phyloP scores from a whole-genome alignment of 202 grass and related monocot genomes.

The Saccharum hybrid region DNA sequence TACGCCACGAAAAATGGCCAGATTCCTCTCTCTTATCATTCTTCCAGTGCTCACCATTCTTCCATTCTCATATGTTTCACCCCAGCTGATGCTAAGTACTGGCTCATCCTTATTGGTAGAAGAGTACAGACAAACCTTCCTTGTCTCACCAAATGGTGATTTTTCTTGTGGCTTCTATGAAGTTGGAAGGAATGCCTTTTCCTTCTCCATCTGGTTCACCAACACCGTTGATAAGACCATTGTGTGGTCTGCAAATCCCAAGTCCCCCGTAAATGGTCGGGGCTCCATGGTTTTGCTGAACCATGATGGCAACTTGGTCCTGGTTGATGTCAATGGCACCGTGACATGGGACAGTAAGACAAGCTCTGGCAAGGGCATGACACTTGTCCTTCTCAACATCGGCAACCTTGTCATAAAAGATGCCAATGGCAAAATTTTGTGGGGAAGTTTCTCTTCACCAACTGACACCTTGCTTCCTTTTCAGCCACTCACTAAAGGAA shows the following conservation, averaged over 20 bases:
- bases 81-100: slow-evolving; percentile 40
- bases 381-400: slow-evolving; percentile 49
- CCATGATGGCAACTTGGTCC: slow-evolving; percentile 58
- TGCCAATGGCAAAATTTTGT: slow-evolving; percentile 25
- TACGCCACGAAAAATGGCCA: slow-evolving; percentile 40
- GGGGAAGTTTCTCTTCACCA: slow-evolving; percentile 73
- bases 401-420: slow-evolving; percentile 66
- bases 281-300: slow-evolving; percentile 53
- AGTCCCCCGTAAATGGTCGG: slow-evolving; percentile 55
- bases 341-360: slow-evolving; percentile 53
- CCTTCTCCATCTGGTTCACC: slow-evolving; percentile 77
- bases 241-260: slow-evolving; percentile 68
- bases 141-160: slow-evolving; percentile 56
- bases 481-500: slow-evolving; percentile 48
- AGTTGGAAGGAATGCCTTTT: slow-evolving; percentile 57
- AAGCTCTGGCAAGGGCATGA: slow-evolving; percentile 30
- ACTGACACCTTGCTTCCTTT: slow-evolving; percentile 71
- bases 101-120: slow-evolving; percentile 55
- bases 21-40: slow-evolving; percentile 34
- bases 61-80: slow-evolving; percentile 40
- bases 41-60: slow-evolving; percentile 45
- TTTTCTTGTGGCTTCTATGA: slow-evolving; percentile 74
- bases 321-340: slow-evolving; percentile 63
- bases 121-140: slow-evolving; percentile 54
- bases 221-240: slow-evolving; percentile 47